These are phyloP conservation scores for Annona cherimola DNA, from an alignment of 164 flowering plant genomes.

Conservation along the genomic window DNA sequence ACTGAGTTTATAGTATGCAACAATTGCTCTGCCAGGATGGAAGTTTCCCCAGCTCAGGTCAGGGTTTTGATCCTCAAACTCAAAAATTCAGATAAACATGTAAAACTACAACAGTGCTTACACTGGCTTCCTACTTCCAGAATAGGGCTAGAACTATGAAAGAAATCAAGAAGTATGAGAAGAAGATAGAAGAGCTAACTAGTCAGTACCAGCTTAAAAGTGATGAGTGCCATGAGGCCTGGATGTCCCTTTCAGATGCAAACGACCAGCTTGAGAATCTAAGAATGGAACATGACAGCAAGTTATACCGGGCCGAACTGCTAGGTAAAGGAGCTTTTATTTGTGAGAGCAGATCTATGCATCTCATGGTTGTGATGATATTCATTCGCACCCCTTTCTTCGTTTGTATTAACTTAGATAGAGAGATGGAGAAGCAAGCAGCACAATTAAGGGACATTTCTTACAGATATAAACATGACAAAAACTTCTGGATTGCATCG, in stretches of 20 bases:
- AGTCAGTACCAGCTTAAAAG: constrained; percentile 48
- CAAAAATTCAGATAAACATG: not conserved
- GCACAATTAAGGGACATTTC: constrained; percentile 40
- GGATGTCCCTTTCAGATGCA: constrained; percentile 74
- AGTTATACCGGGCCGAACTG: constrained; percentile 36
- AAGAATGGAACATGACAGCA: constrained; percentile 64
- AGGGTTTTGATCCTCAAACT: constrained; percentile 5
- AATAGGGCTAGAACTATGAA: constrained; percentile 37
- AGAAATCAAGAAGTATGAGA: constrained; percentile 57
- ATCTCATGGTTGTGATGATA: not conserved
- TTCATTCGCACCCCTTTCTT: not conserved
- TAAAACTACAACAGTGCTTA: not conserved
- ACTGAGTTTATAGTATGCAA: constrained; percentile 40
- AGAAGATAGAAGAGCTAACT: constrained; percentile 59
- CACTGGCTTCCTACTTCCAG: constrained; percentile 25
- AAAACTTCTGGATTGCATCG: constrained; percentile 47
- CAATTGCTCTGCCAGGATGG: constrained; percentile 54
- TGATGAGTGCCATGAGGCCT: constrained; percentile 78
- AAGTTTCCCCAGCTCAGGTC: constrained; percentile 55
- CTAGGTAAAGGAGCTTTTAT: constrained; percentile 39
- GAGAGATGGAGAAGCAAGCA: constrained; percentile 55
- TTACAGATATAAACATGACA: constrained; percentile 50
- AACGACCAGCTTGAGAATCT: constrained; percentile 65
- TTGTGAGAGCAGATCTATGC: not conserved
- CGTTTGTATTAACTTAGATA: constrained; percentile 28